phyloP scores from a whole-genome alignment of 768 basidiomycete species.

The Termitomyces sp. region DNA sequence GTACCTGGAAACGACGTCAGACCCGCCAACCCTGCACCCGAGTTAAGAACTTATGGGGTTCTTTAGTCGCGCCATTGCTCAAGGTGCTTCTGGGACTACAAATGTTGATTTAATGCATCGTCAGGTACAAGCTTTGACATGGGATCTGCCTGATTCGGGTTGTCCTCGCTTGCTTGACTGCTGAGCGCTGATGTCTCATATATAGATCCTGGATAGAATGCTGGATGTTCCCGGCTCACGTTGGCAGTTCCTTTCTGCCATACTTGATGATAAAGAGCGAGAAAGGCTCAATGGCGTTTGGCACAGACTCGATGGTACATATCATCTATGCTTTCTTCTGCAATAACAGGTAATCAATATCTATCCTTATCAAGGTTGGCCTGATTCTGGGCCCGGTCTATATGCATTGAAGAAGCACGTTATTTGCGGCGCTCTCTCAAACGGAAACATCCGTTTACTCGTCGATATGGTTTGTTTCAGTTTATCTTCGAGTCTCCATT shows the following conservation, averaged over 20 bases:
- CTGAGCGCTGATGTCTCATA: neutral
- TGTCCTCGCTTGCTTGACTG: neutral
- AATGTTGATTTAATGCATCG: constrained; percentile 55
- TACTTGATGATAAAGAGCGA: constrained; percentile 40
- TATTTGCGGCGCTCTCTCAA: constrained; percentile 52
- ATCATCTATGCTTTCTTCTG: neutral
- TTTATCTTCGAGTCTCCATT: neutral
- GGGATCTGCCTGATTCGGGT: neutral
- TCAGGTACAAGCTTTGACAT: constrained; percentile 26
- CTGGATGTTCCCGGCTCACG: constrained; percentile 30
- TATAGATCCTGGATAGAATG: constrained; percentile 53
- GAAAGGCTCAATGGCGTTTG: constrained; percentile 43
- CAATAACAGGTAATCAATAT: neutral
- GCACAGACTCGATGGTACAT: constrained; percentile 60
- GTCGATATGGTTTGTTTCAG: constrained; percentile 46
- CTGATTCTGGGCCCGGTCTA: constrained; percentile 46
- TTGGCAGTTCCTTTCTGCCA: constrained; percentile 43
- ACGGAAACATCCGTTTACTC: constrained; percentile 57
- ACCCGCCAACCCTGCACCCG: neutral
- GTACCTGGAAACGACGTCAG: constrained; percentile 38
- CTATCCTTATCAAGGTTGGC: constrained; percentile 40
- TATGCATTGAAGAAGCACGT: constrained; percentile 41
- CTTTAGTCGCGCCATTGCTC: constrained; percentile 35
- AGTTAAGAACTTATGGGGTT: neutral
- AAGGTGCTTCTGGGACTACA: constrained; percentile 37